Percentiles rank a stretch among this genome's conserved stretches.
These are phyloP conservation scores for Eimeria acervulina DNA, from an alignment of 169 alveolate species.

Conservation along the genomic window DNA sequence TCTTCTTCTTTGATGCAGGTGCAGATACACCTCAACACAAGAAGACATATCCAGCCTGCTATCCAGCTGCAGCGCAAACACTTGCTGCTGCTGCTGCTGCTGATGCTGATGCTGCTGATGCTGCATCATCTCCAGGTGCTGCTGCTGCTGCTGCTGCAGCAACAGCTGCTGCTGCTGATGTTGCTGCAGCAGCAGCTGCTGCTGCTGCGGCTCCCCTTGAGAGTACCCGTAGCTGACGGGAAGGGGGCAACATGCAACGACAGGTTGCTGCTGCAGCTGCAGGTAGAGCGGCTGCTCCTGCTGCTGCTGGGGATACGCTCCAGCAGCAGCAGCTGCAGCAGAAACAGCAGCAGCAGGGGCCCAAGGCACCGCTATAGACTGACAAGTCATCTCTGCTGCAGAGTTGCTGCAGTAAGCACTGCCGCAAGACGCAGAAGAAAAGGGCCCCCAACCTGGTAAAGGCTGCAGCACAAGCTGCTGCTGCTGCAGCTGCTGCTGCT, in stretches of 20 bases:
- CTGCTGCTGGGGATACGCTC: neutral
- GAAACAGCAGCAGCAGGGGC: conserved; percentile 12
- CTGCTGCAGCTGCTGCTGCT: neutral
- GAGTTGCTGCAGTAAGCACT: neutral
- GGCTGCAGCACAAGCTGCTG: neutral
- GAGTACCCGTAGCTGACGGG: neutral
- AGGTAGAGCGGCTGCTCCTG: neutral
- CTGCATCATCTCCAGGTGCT: neutral
- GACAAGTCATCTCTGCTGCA: too few relatives aligned
- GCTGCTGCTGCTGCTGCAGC: conserved; percentile 24
- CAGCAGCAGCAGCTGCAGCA: neutral
- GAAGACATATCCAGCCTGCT: neutral
- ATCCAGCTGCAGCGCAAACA: conserved; percentile 1
- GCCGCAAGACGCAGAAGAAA: neutral
- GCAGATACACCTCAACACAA: conserved; percentile 17
- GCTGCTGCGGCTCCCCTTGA: neutral
- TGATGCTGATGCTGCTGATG: conserved; percentile 34
- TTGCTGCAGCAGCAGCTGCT: conserved; percentile 14
- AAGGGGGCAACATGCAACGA: neutral
- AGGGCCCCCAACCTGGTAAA: neutral
- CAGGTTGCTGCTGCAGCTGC: conserved; percentile 38
- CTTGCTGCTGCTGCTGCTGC: neutral
- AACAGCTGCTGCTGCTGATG: conserved; percentile 13
- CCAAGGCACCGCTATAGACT: conserved; percentile 1
- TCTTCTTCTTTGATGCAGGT: neutral